Base-by-base conservation (phyloP, 2,329 filamentous ascomycete genomes). In the Biscogniauxia mediterranea region DNA sequence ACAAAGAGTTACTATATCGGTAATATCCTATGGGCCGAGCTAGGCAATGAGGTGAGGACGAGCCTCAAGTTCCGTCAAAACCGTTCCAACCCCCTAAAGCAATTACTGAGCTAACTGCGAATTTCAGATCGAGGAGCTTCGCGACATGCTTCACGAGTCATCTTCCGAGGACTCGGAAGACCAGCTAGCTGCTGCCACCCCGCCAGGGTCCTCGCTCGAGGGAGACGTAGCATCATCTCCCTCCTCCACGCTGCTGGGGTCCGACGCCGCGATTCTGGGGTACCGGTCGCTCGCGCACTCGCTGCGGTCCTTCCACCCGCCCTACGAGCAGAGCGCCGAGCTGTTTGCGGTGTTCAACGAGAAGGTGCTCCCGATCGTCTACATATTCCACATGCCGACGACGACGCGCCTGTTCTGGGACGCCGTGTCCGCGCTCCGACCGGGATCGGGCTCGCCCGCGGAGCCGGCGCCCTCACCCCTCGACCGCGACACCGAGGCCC, bases 401-500 rank as follows among this genome's bases (percentile, higher is more conserved):
- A 42, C 70, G 17, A 64, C 64, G 19, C 59, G 54, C 4, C 60
- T 69, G 1, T 75, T 71, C 62, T 71, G 68, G 67, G 56, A 67
- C 5, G 61, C 69, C 1, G 64, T 72, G 6, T 61, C 64, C 13
- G 55, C 53, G 7, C 51, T 66, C 50, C 55, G 65, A 23, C 58
- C 56, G 52, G 56, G 65, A 23, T 59, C 56, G 52, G 5, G 23
- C 2, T n/a, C 38, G 13, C 2, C 38, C 15, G 6, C 38, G 5
- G 38, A 32, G 2, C 7, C 38, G 5, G 38, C 3, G 2, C 7
- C 28, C 28, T 9, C 38, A 11, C 38, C 38, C 38, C 57, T 64
- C 42, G 65, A 61, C 11, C 86, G 82, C 65, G 79, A 79, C 13
- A 77, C 84, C 13, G 87, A 89, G 69, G 80, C 83, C 3, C 72